Evolutionary conservation across 306 rosid species (phyloP).

Genomic region (Corylus americana): DNA sequence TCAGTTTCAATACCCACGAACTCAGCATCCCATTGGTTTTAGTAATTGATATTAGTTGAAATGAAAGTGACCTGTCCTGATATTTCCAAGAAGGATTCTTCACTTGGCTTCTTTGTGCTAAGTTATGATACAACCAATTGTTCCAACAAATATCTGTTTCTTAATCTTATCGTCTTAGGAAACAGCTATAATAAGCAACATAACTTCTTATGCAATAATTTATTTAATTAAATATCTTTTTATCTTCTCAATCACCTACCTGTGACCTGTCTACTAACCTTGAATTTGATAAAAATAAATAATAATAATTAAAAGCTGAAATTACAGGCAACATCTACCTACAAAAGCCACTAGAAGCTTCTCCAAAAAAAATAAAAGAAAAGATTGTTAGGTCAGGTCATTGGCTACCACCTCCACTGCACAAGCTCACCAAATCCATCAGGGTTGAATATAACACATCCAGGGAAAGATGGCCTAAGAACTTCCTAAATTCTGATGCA

Average conservation of each 20-base stretch:
- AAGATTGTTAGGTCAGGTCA: background rate
- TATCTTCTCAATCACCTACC: background rate
- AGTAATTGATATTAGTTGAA: background rate
- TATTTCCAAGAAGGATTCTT: background rate
- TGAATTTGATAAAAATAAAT: background rate
- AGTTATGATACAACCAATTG: background rate
- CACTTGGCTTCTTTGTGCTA: background rate
- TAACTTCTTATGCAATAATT: background rate
- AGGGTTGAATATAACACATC: constrained; percentile 76
- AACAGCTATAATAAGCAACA: background rate
- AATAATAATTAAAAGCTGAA: background rate
- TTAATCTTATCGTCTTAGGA: too few relatives aligned
- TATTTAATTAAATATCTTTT: too few relatives aligned
- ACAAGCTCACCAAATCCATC: constrained; percentile 78
- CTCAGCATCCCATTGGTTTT: background rate
- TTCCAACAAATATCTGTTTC: background rate
- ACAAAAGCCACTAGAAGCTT: background rate
- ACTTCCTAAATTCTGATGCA: constrained; percentile 67
- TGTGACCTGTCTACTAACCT: background rate
- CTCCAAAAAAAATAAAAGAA: background rate
- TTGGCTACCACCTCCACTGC: constrained; percentile 59
- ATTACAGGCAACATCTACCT: constrained; percentile 3
- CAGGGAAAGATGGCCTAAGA: constrained; percentile 75
- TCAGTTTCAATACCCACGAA: background rate
- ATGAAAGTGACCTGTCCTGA: background rate